Evolutionary conservation across 192 early-diverging fungal genomes (phyloP), one percentile per base, ranked within the genome.

Genomic region (Coemansia pectinata): DNA sequence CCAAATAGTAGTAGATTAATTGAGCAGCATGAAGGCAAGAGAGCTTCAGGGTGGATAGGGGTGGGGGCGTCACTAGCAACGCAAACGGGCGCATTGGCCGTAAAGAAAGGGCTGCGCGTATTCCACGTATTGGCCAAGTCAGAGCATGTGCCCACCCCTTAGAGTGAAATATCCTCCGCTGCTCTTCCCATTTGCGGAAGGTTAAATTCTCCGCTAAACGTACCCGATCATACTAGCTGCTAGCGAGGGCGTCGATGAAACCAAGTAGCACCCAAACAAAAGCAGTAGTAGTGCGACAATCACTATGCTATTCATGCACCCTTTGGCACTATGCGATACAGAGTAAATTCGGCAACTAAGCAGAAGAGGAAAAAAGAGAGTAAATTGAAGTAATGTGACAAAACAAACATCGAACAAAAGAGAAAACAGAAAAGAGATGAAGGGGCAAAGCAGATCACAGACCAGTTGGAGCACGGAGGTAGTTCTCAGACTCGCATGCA

Each of bases 401-500:
- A 34, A 4, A 34, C 33, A 34, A 34, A 34, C 33, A 34, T 21
- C 21, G 21, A 34, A 34, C 33, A 34, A 52, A 33, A 42, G 42
- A 47, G n/a, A 50, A 65, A 29, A 38, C 11, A 8, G 7, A 38
- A 63, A 55, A 33, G n/a, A 25, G n/a, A 17, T n/a, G 44, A 62
- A 21, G 48, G 55, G 11, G 41, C 52, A 39, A 42, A 52, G 11
- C 12, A 12, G 36, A 63, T 19, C 38, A 53, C 31, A 57, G 34
- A 5, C 41, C 23, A 17, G 57, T 25, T 19, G 53, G 12, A 14
- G 41, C 10, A 4, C 58, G 33, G 19, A 94, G 80, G 83, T 99
- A 99, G 59, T 93, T 91, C 19, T 93, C 88, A 25, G 87, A 91
- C 76, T 99, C 96, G 71, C 95, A 97, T 5, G 96, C 95, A 62